Percentiles rank a stretch among this genome's conserved stretches.
Conservation (phyloP, 2,329 filamentous ascomycete genomes). For the Bertia moriformis region DNA sequence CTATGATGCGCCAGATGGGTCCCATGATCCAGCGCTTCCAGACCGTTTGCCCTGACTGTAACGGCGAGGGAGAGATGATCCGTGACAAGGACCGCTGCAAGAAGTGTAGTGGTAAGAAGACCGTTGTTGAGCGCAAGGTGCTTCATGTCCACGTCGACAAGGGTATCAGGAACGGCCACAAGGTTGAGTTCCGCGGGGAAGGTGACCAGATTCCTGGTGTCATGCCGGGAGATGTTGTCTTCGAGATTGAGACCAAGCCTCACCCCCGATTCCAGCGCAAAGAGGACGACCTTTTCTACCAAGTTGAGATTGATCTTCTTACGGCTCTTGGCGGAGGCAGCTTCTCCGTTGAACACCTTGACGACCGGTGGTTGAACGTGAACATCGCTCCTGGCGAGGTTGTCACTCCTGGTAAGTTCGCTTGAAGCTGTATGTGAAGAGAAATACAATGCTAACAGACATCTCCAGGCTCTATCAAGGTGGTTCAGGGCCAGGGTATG, state of each 20-base stretch:
- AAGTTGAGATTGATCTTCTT: constrained; percentile 86
- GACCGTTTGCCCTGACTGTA: constrained; percentile 95
- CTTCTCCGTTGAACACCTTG: constrained; percentile 87
- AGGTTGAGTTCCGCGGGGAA: constrained; percentile 93
- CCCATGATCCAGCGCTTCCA: constrained; percentile 99
- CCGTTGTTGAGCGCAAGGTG: constrained; percentile 89
- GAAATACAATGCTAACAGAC: constrained; percentile 3
- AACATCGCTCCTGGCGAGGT: constrained; percentile 89
- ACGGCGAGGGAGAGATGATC: constrained; percentile 91
- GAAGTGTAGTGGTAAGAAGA: constrained; percentile 94
- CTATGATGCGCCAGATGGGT: constrained; percentile 99
- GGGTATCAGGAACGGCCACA: constrained; percentile 83
- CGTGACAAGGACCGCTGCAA: constrained; percentile 97
- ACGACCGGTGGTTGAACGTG: constrained; percentile 90
- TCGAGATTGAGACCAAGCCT: constrained; percentile 99
- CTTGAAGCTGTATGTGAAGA: neutral
- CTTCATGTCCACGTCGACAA: constrained; percentile 95
- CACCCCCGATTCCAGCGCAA: constrained; percentile 88
- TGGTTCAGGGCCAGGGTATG: constrained; percentile 95
- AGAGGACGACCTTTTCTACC: constrained; percentile 89
- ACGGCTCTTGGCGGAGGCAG: constrained; percentile 85
- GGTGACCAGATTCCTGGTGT: constrained; percentile 91
- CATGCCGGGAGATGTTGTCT: constrained; percentile 87
- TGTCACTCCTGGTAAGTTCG: constrained; percentile 68
- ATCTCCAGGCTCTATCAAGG: constrained; percentile 66